Evolutionary conservation across 2,329 filamentous ascomycete genomes (phyloP).

Genomic region (Fusarium robinianum): DNA sequence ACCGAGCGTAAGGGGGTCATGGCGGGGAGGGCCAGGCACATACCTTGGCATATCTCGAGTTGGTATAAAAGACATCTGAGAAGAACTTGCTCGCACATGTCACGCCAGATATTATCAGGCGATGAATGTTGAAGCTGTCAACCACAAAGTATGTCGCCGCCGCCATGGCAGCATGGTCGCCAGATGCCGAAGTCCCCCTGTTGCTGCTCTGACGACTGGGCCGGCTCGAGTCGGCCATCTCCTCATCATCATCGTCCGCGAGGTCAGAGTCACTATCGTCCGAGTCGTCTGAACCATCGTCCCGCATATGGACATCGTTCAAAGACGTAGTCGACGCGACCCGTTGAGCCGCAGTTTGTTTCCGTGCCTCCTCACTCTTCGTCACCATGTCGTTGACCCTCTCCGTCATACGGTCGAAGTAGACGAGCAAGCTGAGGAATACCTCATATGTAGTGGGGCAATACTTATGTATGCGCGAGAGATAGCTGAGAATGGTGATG

Average conservation of each 20-base stretch:
- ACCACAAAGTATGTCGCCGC: conserved; percentile 80
- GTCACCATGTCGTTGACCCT: conserved; percentile 83
- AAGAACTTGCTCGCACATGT: conserved; percentile 99
- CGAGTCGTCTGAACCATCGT: conserved; percentile 35
- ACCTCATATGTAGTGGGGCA: conserved; percentile 98
- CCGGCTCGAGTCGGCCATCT: conserved; percentile 40
- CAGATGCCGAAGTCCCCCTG: conserved; percentile 25
- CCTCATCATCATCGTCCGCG: conserved; percentile 51
- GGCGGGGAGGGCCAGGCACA: conserved; percentile 32
- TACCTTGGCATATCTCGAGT: conserved; percentile 99
- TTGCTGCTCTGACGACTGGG: conserved; percentile 31
- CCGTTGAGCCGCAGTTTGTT: conserved; percentile 26
- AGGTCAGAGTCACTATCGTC: conserved; percentile 57
- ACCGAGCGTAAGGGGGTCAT: background rate
- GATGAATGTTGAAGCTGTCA: conserved; percentile 98
- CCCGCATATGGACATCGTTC: conserved; percentile 41
- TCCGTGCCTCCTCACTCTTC: conserved; percentile 63
- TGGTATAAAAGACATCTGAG: conserved; percentile 98
- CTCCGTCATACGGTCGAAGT: conserved; percentile 99
- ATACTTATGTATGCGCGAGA: conserved; percentile 97
- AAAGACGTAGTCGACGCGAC: conserved; percentile 14
- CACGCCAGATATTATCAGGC: conserved; percentile 93
- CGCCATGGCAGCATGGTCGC: conserved; percentile 31
- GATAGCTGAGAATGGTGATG: conserved; percentile 94
- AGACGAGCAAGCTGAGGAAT: conserved; percentile 91